These are phyloP conservation scores for Xylariales sp. DNA, from an alignment of 2,329 filamentous ascomycete genomes.

Conservation along the genomic window DNA sequence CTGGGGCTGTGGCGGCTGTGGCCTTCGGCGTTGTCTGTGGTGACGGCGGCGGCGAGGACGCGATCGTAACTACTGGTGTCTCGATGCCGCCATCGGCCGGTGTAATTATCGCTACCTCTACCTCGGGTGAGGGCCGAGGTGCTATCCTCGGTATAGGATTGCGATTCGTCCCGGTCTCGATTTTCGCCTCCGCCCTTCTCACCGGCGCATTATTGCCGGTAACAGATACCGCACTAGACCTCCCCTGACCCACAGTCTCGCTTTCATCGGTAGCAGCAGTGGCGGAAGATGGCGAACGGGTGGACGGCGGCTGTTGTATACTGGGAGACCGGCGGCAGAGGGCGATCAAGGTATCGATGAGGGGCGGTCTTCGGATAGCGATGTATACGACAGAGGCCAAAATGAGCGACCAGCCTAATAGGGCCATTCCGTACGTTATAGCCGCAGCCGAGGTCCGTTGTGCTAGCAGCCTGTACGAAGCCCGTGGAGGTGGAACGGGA, in stretches of 20 bases:
- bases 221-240: slow-evolving; percentile 20
- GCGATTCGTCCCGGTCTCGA: slow-evolving; percentile 43
- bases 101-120: slow-evolving; percentile 39
- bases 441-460: slow-evolving; percentile 2
- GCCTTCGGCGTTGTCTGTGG: slow-evolving; percentile 66
- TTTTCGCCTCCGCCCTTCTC: slow-evolving; percentile 16
- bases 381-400: slow-evolving; percentile 70
- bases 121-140: slow-evolving; percentile 46
- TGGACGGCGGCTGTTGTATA: slow-evolving; percentile 45
- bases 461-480: background rate
- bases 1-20: slow-evolving; percentile 42
- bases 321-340: slow-evolving; percentile 48
- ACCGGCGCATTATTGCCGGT: slow-evolving; percentile 6
- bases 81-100: slow-evolving; percentile 29
- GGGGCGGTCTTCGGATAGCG: slow-evolving; percentile 63
- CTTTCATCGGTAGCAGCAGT: background rate
- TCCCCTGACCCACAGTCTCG: slow-evolving; percentile 27
- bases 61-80: slow-evolving; percentile 29
- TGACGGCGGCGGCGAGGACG: slow-evolving; percentile 45
- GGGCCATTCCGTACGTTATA: slow-evolving; percentile 57
- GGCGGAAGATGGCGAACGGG: slow-evolving; percentile 6
- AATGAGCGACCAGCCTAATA: slow-evolving; percentile 71
- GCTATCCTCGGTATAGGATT: slow-evolving; percentile 52
- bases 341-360: slow-evolving; percentile 57
- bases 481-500: background rate